Evolutionary conservation across 192 early-diverging fungal genomes (phyloP), one percentile per base, ranked within the genome.

Genomic region (Pilaira anomala): DNA sequence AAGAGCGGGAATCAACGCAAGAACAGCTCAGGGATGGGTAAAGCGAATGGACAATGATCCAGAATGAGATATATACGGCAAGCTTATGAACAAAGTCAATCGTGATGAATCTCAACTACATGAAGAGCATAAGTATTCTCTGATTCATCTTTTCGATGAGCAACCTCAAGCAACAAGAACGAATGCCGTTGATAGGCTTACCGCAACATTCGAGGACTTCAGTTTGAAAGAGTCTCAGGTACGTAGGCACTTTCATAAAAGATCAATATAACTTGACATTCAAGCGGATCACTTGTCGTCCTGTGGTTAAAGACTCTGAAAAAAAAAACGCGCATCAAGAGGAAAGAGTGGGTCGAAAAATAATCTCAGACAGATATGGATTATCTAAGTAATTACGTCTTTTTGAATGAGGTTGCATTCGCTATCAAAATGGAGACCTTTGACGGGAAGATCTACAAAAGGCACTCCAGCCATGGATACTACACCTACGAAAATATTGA

Each of bases 401-500:
- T 55, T 8, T 55, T 55, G 28, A 33, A 55, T 55, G 26, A 55
- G 29, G 12, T 33, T 55, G 29, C 52, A 55, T 55, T 55, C 29
- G 52, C 30, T 55, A 55, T 55, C 52, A 55, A 55, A 33, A 33
- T 55, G 29, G 46, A 55, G 52, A 33, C 52, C 52, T 33, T 33
- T 33, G 52, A 55, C 52, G 29, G 52, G 13, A 55, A 55, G 29
- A 55, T 55, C 28, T 55, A 14, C 52, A 55, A 55, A 36, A 33
- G 52, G 52, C 25, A 55, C 29, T 33, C 5, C 29, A 33, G 52
- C n/a, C 29, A 55, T 55, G 29, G 25, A 36, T 55, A 36, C 53
- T 55, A 55, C 53, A 55, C 53, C 29, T 49, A 49, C 48, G 48
- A 49, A 49, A 49, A 49, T 49, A 49, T 49, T 49, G 48, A 49